Evolutionary conservation across 1,139 yeast genomes (phyloP).

Genomic region (Candida anutae): DNA sequence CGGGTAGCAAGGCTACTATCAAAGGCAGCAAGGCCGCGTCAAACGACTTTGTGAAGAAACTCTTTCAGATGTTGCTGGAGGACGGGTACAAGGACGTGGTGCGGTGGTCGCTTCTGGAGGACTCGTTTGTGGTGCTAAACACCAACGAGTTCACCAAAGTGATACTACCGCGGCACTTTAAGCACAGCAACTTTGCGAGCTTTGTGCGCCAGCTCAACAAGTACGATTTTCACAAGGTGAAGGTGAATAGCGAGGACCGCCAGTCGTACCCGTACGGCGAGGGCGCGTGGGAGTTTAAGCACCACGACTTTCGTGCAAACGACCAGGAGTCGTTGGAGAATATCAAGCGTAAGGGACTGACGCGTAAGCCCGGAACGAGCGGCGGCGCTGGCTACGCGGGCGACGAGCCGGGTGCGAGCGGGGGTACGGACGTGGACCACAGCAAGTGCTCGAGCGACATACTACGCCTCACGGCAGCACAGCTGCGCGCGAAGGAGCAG

Average conservation of each 20-base stretch:
- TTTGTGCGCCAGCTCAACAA: conserved; percentile 92
- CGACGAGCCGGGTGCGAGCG: conserved; percentile 4
- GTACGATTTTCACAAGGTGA: conserved; percentile 36
- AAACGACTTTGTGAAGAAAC: conserved; percentile 69
- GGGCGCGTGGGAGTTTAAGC: conserved; percentile 91
- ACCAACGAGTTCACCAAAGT: conserved; percentile 50
- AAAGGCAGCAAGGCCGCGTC: too few relatives aligned
- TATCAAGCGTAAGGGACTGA: conserved; percentile 75
- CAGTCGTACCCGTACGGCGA: conserved; percentile 58
- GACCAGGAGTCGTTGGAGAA: conserved; percentile 67
- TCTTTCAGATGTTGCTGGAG: conserved; percentile 79
- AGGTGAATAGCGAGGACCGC: conserved; percentile 48
- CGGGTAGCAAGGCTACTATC: too few relatives aligned
- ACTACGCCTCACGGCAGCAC: conserved; percentile 5
- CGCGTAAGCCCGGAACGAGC: conserved; percentile 27
- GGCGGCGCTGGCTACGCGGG: conserved; percentile 3
- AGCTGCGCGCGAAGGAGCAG: conserved; percentile 31
- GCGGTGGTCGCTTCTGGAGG: conserved; percentile 77
- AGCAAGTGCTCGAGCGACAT: conserved; percentile 4
- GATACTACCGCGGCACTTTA: conserved; percentile 55
- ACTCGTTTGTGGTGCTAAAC: conserved; percentile 81
- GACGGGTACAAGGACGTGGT: conserved; percentile 67
- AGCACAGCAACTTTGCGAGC: conserved; percentile 88
- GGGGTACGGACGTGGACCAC: conserved; percentile 1
- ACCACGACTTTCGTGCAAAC: conserved; percentile 74